Base-by-base conservation (phyloP, 2,329 filamentous ascomycete species). In the Myriosclerotinia scirpicola region DNA sequence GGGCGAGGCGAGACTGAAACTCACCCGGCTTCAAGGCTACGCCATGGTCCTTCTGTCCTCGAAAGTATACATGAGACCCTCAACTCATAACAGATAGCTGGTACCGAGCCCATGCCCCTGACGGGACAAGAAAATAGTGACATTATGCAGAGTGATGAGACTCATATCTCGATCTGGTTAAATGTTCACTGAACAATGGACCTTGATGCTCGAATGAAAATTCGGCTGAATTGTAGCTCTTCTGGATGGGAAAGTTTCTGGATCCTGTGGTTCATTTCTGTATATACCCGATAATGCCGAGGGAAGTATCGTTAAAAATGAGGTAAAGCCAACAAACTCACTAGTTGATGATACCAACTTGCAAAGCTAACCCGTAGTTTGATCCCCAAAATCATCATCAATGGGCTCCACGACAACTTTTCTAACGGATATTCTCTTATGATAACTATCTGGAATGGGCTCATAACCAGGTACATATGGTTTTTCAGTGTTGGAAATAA, bases 401-500 rank as follows among this genome's bases (percentile, higher is more conserved):
- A 36, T 34, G 46, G 26, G 26, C 22, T 44, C 46, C 26, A 60
- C 55, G 38, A 65, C 26, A 53, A 38, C 8, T 38, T 61, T 65
- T 46, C 34, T 22, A 38, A 65, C 34, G 26, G 54, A 61, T 3
- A 26, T 53, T 30, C 36, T 61, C 26, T 34, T n/a, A 62, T 55
- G 64, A 68, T 59, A 56, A 69, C 54, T 58, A 68, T 48, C 60
- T 60, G 54, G 64, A 64, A 44, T 36, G 22, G 17, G 38, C 22
- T 34, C 53, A 66, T 42, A 66, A 65, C 66, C 65, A 71, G 68
- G 68, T 66, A 67, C 68, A 64, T 64, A 54, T 63, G 59, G 38
- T 34, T 44, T 64, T 42, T 52, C 52, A 62, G 66, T 54, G 44
- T 56, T 63, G 64, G 59, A 66, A 50, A 52, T 66, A 70, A 42